Evolutionary conservation across 2,329 filamentous ascomycete species (phyloP), one percentile per base, ranked within the genome.

Genomic region (Alternaria alternata): DNA sequence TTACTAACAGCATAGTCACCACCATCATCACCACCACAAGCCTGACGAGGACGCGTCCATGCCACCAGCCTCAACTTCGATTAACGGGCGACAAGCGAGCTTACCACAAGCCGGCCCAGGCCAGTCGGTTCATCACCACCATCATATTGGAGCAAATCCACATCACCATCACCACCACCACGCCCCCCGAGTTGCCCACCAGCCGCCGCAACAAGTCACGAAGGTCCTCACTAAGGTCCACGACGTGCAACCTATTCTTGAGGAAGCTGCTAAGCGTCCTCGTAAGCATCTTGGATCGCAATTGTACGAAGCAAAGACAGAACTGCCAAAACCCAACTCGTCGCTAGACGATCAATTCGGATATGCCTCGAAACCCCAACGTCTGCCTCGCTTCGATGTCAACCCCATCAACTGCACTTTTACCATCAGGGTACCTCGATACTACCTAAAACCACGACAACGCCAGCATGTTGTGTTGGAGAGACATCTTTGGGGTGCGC

Each of bases 401-500:
- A 91, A 92, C 61, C 90, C 94, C 67, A 72, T 78, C 61, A 98
- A 98, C 70, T 96, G 93, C 75, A 96, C 92, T 0, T 88, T 96
- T 64, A 97, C 93, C 0, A 86, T 99, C 62, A 92, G 95, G 70
- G 89, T 99, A 7, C 91, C 94, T 2, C 88, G 91, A 28, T 87
- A 91, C 48, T 93, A 95, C 70, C 82, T 99, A 7, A 87, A 87
- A 8, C 78, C 87, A 0, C 80, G 84, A 7, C 87, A 91, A 24
- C 86, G 94, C 30, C 91, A 95, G 74, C 92, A 96, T 67, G 94
- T 98, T 52, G 96, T 93, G 11, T 82, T 88, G 7, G 87, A 92
- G 34, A 87, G 91, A 20, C 91, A 92, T 7, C 78, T 99, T 0
- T 99, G 94, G 94, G 95, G 95, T 1, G 95, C 93, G 0, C 94